Evolutionary conservation across 2,329 filamentous ascomycete genomes (phyloP), one percentile per base, ranked within the genome.

Genomic region (Tolypocladium guangdongense): DNA sequence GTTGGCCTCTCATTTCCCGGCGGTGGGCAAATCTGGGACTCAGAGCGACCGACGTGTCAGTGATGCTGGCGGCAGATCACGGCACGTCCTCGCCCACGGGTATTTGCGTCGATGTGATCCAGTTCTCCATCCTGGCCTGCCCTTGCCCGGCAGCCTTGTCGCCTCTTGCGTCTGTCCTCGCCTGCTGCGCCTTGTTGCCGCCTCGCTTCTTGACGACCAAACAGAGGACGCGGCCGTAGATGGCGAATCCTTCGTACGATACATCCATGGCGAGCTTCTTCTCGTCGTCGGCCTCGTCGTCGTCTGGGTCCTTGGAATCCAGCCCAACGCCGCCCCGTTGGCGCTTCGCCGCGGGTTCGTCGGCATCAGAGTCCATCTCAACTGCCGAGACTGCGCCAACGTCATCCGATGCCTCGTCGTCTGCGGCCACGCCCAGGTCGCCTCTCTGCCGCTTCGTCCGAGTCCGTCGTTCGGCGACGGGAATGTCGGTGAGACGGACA

Each of bases 161-260:
- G 43, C 60, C 61, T 50, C 59, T 49, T 43, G 50, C 63, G 54
- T 64, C 64, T 50, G 57, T 58, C 53, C 64, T 57, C 53, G 65
- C 57, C 52, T 64, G 68, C 54, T 63, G 68, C 48, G 68, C 66
- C 59, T 71, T n/a, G 43, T 24, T 78, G 59, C 70, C 78, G 58
- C 84, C 86, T 56, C 86, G 84, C 66, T 86, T 88, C 68, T 83
- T 85, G 63, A 99, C 85, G 10, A 99, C 87, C 55, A 99, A 77
- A 69, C 91, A 97, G 30, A 99, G 75, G 48, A 96, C 90, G 60
- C 90, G 87, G 12, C 93, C 90, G 71, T 96, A 95, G 64, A 99
- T 96, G 62, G 87, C 88, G 71, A 97, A 97, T 10, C 93, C 92
- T 63, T 97, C 90, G 70, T 97, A 99, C 16, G 84, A 85, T 30